These are phyloP conservation scores for Neurospora hispaniola DNA, from an alignment of 495 filamentous ascomycete species.

Conservation along the genomic window DNA sequence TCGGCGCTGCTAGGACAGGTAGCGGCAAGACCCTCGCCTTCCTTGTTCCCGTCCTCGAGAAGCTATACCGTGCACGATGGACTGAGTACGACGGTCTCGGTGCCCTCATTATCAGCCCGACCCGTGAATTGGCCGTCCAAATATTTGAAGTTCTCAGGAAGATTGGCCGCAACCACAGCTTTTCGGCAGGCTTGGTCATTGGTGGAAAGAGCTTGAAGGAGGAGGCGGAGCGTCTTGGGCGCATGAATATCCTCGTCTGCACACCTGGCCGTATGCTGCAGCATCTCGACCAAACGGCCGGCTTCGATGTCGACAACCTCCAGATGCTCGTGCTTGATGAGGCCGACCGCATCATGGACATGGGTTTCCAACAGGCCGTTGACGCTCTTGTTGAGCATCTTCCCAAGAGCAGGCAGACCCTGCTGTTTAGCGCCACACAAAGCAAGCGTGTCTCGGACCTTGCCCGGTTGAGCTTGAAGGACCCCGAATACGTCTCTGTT, in stretches of 20 bases:
- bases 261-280: constrained; percentile 93
- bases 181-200: constrained; percentile 89
- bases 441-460: constrained; percentile 89
- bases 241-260: constrained; percentile 98
- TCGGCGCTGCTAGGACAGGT: constrained; percentile 93
- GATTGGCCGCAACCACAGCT: constrained; percentile 78
- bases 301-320: constrained; percentile 80
- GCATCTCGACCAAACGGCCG: constrained; percentile 88
- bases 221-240: constrained; percentile 71
- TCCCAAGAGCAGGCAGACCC: constrained; percentile 75
- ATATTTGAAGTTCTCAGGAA: constrained; percentile 94
- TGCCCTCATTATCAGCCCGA: constrained; percentile 87
- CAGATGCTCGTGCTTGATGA: constrained; percentile 93
- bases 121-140: constrained; percentile 88
- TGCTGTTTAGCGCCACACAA: constrained; percentile 94
- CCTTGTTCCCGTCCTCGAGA: constrained; percentile 83
- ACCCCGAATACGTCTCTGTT: constrained; percentile 90
- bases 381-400: constrained; percentile 93
- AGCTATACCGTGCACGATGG: constrained; percentile 85
- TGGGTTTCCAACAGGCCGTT: constrained; percentile 87
- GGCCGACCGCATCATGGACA: constrained; percentile 93
- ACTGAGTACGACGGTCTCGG: constrained; percentile 84
- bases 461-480: constrained; percentile 73
- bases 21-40: constrained; percentile 96
- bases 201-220: constrained; percentile 87